Evolutionary conservation across 345 rosid genomes (phyloP), one percentile per base, ranked within the genome.

Genomic region (Erucastrum elatum): DNA sequence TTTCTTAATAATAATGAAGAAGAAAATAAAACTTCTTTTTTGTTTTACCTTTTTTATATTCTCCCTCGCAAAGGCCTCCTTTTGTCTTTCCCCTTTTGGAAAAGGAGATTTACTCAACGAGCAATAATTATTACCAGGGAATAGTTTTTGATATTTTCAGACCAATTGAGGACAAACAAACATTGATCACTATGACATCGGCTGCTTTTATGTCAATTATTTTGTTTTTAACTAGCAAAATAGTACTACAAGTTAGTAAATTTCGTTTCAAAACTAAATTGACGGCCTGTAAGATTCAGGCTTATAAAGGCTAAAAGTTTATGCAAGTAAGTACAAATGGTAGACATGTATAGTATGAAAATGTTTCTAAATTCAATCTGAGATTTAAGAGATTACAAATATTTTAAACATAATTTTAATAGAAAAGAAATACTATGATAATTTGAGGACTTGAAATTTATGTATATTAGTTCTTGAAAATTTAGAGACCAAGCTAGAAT

Each of bases 21-120:
- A 25, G 74, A 62, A 72, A 8, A 78, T 46, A 67, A 56, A 30
- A 7, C 8, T 8, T 13, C 2, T 46, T 60, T 79, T 72, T 74
- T 34, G 44, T 68, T 79, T 74, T 63, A 74, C 70, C 64, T 35
- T 46, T 65, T 46, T 65, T 69, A 16, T 31, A 67, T 80, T 69
- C 70, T 62, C 59, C 8, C 0, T 41, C 71, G 30, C 66, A 80
- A 69, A 74, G 21, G 82, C 17, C 75, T 35, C 66, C 62, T 74
- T 74, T 74, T 74, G 75, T 80, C 79, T 74, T 80, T 74, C 53
- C 71, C 66, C 79, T 80, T 80, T 80, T 51, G 82, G 74, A 78
- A 74, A 79, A 80, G 70, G 30, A 74, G 12, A 51, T 63, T 79
- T 74, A 68, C 78, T 80, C 78, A 74, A 80, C 69, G 77, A 74